phyloP scores from a whole-genome alignment of 192 early-diverging fungal species.

The Backusella westeae region DNA sequence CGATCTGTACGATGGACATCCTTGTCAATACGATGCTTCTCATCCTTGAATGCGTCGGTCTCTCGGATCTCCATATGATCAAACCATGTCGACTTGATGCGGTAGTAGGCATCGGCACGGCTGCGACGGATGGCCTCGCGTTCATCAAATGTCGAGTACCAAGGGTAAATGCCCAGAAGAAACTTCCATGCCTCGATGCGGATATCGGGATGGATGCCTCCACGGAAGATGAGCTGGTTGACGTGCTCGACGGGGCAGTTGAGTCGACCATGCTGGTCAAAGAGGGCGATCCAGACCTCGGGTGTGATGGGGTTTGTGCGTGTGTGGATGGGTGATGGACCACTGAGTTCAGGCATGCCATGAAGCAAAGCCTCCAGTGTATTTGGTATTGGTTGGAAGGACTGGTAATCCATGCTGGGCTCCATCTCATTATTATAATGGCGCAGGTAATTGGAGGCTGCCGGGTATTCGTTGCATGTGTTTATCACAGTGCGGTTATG shows the following conservation, averaged over 20 bases:
- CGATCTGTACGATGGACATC: conserved; percentile 96
- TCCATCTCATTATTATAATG: conserved; percentile 45
- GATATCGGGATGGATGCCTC: conserved; percentile 81
- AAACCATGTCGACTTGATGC: conserved; percentile 70
- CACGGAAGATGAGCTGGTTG: conserved; percentile 60
- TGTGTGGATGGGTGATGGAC: conserved; percentile 18
- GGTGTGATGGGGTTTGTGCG: conserved; percentile 54
- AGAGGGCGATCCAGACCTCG: conserved; percentile 68
- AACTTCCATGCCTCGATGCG: conserved; percentile 92
- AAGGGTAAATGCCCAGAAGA: conserved; percentile 81
- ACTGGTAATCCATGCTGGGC: too few species aligned
- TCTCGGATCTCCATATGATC: conserved; percentile 56
- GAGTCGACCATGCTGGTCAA: conserved; percentile 57
- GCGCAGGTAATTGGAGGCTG: conserved; percentile 65
- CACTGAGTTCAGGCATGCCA: conserved; percentile 3
- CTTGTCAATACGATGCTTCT: conserved; percentile 76
- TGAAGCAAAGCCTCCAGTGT: neutral
- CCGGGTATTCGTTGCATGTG: conserved; percentile 68
- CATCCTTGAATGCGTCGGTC: conserved; percentile 57
- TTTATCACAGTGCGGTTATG: conserved; percentile 48
- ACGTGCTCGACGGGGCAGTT: conserved; percentile 48
- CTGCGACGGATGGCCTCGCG: conserved; percentile 58
- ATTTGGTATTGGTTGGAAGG: neutral
- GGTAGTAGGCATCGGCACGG: conserved; percentile 61
- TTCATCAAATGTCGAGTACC: conserved; percentile 77